A percentile compares a stretch with the other conserved stretches of the same genome.
Evolutionary conservation across 208 protist genomes (phyloP).

Genomic region (Trypanosoma cruzi): DNA sequence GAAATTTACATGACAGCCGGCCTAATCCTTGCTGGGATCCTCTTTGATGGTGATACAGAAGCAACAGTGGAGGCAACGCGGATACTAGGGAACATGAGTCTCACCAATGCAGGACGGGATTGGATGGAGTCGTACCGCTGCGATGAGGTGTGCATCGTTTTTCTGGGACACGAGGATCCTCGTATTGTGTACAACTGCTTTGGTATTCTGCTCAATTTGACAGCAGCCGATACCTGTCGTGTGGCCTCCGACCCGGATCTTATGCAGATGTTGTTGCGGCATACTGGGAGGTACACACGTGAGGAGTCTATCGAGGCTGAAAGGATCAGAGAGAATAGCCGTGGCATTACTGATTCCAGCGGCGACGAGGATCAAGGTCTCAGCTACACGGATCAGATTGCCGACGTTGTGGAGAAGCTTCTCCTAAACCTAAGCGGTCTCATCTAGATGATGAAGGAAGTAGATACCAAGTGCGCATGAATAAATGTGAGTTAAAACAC

Average conservation of each 20-base stretch:
- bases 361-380: conserved; percentile 21
- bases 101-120: conserved; percentile 75
- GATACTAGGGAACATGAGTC: conserved; percentile 77
- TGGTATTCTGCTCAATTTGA: conserved; percentile 79
- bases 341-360: not conserved
- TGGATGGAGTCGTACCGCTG: conserved; percentile 82
- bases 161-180: conserved; percentile 80
- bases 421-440: conserved; percentile 68
- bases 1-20: conserved; percentile 56
- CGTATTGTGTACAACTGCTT: conserved; percentile 88
- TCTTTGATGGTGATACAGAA: conserved; percentile 79
- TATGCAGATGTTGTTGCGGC: conserved; percentile 64
- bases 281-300: conserved; percentile 64
- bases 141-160: conserved; percentile 81
- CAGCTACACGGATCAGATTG: conserved; percentile 63
- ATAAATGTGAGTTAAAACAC: conserved; percentile 3
- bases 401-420: conserved; percentile 74
- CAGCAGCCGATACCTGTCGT: conserved; percentile 65
- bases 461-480: conserved; percentile 10
- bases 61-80: conserved; percentile 80
- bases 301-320: conserved; percentile 42
- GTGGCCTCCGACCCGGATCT: conserved; percentile 61
- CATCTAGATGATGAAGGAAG: conserved; percentile 14
- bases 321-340: conserved; percentile 30
- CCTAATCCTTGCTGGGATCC: conserved; percentile 51